Percentiles rank a stretch among this genome's conserved stretches.
Conservation (phyloP, 345 rosid genomes). For the Rhizophora apiculata region DNA sequence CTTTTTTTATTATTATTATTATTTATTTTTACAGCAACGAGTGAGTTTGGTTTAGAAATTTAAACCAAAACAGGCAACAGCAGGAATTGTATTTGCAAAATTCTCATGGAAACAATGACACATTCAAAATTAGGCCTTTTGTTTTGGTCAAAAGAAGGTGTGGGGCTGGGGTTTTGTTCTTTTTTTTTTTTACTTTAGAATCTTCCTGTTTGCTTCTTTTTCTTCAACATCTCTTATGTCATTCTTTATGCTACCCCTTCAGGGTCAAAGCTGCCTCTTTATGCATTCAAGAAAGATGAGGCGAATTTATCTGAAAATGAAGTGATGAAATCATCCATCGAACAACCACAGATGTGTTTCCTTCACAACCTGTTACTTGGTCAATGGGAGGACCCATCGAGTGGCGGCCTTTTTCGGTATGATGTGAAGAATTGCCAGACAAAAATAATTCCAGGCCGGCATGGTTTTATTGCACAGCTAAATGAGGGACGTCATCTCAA, state of each 20-base stretch:
- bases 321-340: background rate
- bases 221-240: no score
- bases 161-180: background rate
- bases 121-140: no score
- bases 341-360: conserved; percentile 7
- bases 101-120: no score
- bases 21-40: no score
- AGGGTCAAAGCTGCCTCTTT: conserved; percentile 1
- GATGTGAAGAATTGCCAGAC: conserved; percentile 15
- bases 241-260: background rate
- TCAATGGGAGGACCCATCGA: conserved; percentile 17
- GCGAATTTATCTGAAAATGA: background rate
- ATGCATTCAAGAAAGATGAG: background rate
- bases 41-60: no score
- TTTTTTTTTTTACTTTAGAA: background rate
- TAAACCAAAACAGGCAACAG: no score
- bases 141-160: no score
- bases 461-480: conserved; percentile 18
- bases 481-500: conserved; percentile 22
- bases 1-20: no score
- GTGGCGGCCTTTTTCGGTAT: conserved; percentile 15
- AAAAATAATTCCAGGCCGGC: conserved; percentile 13
- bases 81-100: no score
- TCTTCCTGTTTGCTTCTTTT: no score
- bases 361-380: conserved; percentile 12